Conservation (phyloP, 345 rosid genomes). For the Dimocarpus longan region DNA sequence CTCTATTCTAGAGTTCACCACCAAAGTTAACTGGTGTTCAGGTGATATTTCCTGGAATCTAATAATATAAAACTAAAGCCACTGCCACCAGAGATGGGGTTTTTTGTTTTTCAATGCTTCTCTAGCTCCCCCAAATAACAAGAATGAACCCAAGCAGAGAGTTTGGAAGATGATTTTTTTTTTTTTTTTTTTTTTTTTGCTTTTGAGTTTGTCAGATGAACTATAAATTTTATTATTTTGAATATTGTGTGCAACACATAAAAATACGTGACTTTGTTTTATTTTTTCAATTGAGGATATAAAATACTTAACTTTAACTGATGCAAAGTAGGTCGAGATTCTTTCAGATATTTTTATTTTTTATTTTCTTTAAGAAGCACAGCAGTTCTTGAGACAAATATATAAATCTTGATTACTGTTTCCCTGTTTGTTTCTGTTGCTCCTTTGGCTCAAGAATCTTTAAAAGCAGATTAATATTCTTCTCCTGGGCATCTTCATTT, state of each 20-base stretch:
- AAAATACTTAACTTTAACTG: not conserved
- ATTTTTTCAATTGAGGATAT: too few relatives aligned
- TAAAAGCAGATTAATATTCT: not conserved
- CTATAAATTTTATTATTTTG: too few relatives aligned
- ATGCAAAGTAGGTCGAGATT: not conserved
- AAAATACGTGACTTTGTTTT: too few relatives aligned
- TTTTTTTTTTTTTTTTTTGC: too few relatives aligned
- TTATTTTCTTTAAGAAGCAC: not conserved
- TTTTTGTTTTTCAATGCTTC: not conserved
- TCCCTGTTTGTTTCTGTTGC: not conserved
- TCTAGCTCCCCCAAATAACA: not conserved
- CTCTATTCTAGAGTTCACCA: not conserved
- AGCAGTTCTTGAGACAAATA: not conserved
- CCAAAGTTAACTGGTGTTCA: not conserved
- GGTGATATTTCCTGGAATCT: not conserved
- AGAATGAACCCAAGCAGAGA: not conserved
- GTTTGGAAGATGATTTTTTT: not conserved
- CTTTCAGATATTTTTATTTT: not conserved
- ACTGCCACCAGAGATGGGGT: not conserved
- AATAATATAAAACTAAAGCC: not conserved
- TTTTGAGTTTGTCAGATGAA: too few relatives aligned
- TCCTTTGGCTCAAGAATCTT: not conserved
- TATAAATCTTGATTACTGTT: not conserved
- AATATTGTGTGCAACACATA: too few relatives aligned
- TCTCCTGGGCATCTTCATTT: not conserved